Base-by-base conservation (phyloP, 345 rosid genomes). In the Angophora floribunda region DNA sequence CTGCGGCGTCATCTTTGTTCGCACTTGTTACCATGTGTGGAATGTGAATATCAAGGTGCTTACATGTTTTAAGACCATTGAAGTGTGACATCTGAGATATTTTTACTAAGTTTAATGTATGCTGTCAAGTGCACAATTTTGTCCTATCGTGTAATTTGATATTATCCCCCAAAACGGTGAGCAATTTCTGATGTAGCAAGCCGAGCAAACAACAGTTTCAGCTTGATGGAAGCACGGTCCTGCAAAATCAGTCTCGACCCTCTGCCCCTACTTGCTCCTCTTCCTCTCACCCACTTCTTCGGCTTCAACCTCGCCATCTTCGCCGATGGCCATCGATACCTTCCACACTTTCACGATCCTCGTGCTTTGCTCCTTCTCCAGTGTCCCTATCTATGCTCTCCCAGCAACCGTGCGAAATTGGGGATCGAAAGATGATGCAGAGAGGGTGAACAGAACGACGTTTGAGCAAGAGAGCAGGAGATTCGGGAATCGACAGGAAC, bases 201-300 rank as follows among this genome's bases (percentile, higher is more conserved):
- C 79, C 24, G 19, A 67, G 79, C 79, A 67, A 67, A 67, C 79
- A 32, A 7, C 75, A 16, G 32, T 67, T 67, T 67, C 12, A 7
- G 45, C 21, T 57, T 22, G 22, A 55, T 28, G 50, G 75, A 6
- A 87, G 19, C 47, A 90, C 82, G 93, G 87, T 96, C 95, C 52
- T 93, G 93, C n/a, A 88, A 93, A 93, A 90, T 93, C 94, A 82
- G 91, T 94, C 91, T 93, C 89, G 7, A 90, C 91, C 97, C 94
- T 92, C 90, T 91, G 88, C 15, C 89, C 92, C 47, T 94, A 87
- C 86, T 94, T 93, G 91, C 85, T 87, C 85, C 53, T 51, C 84
- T 49, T n/a, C 55, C 22, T 86, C 87, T 91, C 95, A 86, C 92
- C 94, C 21, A 90, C 87, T 87, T 92, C 94, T 61, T 85, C 89